Evolutionary conservation across 192 early-diverging fungal genomes (phyloP), one percentile per base, ranked within the genome.

Genomic region (Linnemannia zychae): DNA sequence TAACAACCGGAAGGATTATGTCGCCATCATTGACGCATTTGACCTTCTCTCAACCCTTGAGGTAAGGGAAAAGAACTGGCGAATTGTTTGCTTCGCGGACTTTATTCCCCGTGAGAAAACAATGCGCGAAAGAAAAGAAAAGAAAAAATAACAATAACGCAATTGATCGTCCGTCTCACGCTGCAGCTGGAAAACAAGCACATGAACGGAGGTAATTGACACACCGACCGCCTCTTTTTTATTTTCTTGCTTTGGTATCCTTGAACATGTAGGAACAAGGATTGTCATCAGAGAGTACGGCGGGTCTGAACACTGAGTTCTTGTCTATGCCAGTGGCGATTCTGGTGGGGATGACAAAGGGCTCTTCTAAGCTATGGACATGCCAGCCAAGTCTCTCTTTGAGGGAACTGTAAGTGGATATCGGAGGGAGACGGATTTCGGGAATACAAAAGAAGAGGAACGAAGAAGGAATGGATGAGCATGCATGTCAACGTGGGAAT

Each of bases 11-110:
- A 90, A 90, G 74, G 76, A 81, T 67, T 90, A 90, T 50, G 69
- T 91, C 46, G 80, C 90, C 48, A 90, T 93, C 75, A 89, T 93
- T 49, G 89, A 87, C 72, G 87, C 78, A 11, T 85, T 89, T 48
- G 90, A 91, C 70, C 74, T 93, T 33, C 38, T 93, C 17, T 88
- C 81, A 28, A 80, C 87, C 28, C 46, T 90, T 33, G 84, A 83
- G 72, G 74, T 87, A 52, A 75, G 87, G 20, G 79, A 80, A 79
- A 76, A 65, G 68, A 53, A 74, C n/a, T n/a, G n/a, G 37, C 7
- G n/a, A 28, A 31, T 24, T 18, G 12, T 17, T 11, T 47, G 6
- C 20, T 52, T 63, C 15, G 24, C 57, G 57, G 57, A 31, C 57
- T 63, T 63, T 24, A 28, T 16, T 63, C 57, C 52, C 57, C 57